phyloP scores from a whole-genome alignment of 2,329 filamentous ascomycete genomes.

The Alternaria metachromatica region DNA sequence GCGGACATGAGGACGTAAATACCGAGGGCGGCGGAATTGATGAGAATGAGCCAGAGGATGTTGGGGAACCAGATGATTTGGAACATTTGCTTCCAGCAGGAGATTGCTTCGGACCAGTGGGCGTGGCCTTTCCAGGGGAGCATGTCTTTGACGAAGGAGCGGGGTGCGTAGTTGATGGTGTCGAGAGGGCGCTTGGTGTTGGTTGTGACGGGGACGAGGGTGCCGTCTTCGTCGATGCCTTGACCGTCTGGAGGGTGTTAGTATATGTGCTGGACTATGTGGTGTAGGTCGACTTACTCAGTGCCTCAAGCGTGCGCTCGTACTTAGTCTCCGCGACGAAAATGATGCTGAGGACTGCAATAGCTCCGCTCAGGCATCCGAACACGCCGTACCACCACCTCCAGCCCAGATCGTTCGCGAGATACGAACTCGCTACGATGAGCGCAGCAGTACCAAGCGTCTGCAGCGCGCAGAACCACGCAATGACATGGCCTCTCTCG shows the following conservation, averaged over 20 bases:
- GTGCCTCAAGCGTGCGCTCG: constrained; percentile 10
- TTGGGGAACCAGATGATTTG: constrained; percentile 20
- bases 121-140: constrained; percentile 17
- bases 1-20: constrained; percentile 20
- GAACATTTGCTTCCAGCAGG: constrained; percentile 19
- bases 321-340: constrained; percentile 19
- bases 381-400: constrained; percentile 21
- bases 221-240: constrained; percentile 17
- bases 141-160: constrained; percentile 13
- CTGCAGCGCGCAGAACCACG: constrained; percentile 19
- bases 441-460: constrained; percentile 14
- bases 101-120: constrained; percentile 11
- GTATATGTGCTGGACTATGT: neutral
- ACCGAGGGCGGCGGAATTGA: constrained; percentile 14
- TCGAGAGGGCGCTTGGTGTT: constrained; percentile 11
- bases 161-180: constrained; percentile 8
- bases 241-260: constrained; percentile 8
- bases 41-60: constrained; percentile 11
- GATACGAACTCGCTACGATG: constrained; percentile 15
- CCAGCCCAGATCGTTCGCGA: constrained; percentile 16
- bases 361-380: constrained; percentile 8
- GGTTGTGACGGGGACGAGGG: constrained; percentile 11
- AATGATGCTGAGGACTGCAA: constrained; percentile 12
- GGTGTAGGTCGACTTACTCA: constrained; percentile 5
- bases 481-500: constrained; percentile 14